Conservation (phyloP, 1,284 basidiomycete species). For the Trichosporon sp. region DNA sequence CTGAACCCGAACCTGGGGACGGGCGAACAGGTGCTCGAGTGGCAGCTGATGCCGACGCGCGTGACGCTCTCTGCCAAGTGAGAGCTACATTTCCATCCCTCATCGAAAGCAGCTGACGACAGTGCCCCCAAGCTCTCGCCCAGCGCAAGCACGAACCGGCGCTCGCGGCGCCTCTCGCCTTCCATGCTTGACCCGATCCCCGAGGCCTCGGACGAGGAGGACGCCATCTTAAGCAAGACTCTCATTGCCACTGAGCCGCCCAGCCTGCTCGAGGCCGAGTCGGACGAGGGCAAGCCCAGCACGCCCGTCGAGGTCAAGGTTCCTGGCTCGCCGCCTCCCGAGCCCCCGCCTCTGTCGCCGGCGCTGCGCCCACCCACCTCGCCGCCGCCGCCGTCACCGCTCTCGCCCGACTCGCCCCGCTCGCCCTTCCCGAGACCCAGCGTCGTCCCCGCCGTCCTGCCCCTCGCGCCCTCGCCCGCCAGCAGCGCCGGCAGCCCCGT, state of each 20-base stretch:
- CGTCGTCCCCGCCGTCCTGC: background rate
- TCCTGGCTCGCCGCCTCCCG: background rate
- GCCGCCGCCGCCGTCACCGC: too few species aligned
- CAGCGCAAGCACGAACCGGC: background rate
- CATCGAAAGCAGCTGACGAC: background rate
- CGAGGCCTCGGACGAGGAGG: background rate
- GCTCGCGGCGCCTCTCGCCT: background rate
- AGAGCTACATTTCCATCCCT: background rate
- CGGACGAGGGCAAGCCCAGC: background rate
- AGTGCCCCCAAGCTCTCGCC: background rate
- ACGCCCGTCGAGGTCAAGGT: background rate
- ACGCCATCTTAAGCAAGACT: too few species aligned
- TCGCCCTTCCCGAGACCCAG: background rate
- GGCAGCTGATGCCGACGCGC: background rate
- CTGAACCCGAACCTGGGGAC: background rate
- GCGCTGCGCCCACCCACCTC: too few species aligned
- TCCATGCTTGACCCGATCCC: background rate
- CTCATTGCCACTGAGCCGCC: background rate
- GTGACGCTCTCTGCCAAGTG: background rate
- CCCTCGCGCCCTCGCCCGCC: too few species aligned
- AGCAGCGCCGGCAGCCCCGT: background rate
- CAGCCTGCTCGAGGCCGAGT: background rate
- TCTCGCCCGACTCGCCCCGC: background rate
- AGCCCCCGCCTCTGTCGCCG: background rate
- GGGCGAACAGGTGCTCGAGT: background rate